Conservation (phyloP, 768 basidiomycete genomes). For the Tulasnella sp. region DNA sequence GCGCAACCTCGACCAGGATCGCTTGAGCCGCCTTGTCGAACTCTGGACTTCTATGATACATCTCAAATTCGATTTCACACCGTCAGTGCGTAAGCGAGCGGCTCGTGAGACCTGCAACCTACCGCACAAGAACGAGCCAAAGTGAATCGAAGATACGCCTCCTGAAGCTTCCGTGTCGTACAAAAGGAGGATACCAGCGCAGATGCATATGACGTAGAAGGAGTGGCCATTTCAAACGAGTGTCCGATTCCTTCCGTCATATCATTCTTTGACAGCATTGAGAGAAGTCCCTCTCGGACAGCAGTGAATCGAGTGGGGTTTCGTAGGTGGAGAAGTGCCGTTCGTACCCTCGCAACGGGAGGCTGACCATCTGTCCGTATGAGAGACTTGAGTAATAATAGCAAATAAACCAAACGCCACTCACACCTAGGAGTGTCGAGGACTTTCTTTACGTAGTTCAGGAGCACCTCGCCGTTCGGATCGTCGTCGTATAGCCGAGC, state of each 20-base stretch:
- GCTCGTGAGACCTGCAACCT: background rate
- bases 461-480: constrained; percentile 34
- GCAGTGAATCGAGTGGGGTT: background rate
- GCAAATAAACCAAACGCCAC: background rate
- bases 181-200: background rate
- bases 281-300: background rate
- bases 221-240: background rate
- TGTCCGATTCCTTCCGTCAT: background rate
- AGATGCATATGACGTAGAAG: background rate
- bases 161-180: background rate
- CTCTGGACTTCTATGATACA: background rate
- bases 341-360: background rate
- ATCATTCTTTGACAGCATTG: background rate
- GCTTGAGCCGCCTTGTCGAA: background rate
- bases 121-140: background rate
- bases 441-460: constrained; percentile 32
- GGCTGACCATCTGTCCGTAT: background rate
- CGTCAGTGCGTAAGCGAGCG: background rate
- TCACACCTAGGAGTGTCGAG: constrained; percentile 18
- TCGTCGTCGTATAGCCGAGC: constrained; percentile 24
- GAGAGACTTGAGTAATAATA: background rate
- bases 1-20: background rate
- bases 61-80: background rate
- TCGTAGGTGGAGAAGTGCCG: constrained; percentile 2
- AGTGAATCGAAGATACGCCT: background rate